Evolutionary conservation across 2,329 filamentous ascomycete species (phyloP).

Genomic region (Zalaria sp.): DNA sequence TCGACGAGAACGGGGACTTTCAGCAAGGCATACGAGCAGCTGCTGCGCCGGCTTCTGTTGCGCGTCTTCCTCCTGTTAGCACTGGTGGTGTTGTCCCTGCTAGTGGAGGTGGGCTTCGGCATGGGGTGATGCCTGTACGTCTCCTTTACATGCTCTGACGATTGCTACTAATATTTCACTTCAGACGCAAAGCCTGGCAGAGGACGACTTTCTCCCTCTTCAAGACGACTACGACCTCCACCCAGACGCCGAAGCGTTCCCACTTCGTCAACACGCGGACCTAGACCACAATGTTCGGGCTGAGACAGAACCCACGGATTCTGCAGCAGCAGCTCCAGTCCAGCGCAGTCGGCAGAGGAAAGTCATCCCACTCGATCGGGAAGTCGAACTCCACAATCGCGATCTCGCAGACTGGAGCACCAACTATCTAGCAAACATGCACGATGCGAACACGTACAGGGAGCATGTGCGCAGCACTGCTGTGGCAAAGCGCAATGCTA

Average conservation of each 20-base stretch:
- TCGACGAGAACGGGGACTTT: slow-evolving; percentile 48
- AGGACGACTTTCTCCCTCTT: background rate
- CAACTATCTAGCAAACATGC: slow-evolving; percentile 49
- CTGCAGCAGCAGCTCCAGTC: slow-evolving; percentile 24
- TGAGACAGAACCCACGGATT: slow-evolving; percentile 8
- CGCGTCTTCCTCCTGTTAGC: too few species aligned
- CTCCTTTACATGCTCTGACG: too few species aligned
- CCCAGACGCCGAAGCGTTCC: slow-evolving; percentile 2
- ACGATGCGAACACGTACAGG: slow-evolving; percentile 20
- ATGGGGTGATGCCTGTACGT: too few species aligned
- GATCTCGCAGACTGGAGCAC: slow-evolving; percentile 44
- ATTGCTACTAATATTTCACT: too few species aligned
- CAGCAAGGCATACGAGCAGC: too few species aligned
- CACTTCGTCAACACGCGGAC: slow-evolving; percentile 1
- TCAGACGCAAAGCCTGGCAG: background rate
- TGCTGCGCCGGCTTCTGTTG: too few species aligned
- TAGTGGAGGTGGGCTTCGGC: too few species aligned
- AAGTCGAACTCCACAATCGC: slow-evolving; percentile 39
- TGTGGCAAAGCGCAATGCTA: slow-evolving; percentile 48
- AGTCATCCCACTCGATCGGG: slow-evolving; percentile 31
- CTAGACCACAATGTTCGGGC: slow-evolving; percentile 5
- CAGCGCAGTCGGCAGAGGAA: slow-evolving; percentile 25
- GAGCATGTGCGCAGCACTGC: slow-evolving; percentile 28
- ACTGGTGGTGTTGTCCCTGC: too few species aligned
- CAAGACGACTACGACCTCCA: slow-evolving; percentile 4